A percentile compares a stretch with the other conserved stretches of the same genome.
Evolutionary conservation across 129 eudicot species (phyloP).

Genomic region (Mikania micrantha): DNA sequence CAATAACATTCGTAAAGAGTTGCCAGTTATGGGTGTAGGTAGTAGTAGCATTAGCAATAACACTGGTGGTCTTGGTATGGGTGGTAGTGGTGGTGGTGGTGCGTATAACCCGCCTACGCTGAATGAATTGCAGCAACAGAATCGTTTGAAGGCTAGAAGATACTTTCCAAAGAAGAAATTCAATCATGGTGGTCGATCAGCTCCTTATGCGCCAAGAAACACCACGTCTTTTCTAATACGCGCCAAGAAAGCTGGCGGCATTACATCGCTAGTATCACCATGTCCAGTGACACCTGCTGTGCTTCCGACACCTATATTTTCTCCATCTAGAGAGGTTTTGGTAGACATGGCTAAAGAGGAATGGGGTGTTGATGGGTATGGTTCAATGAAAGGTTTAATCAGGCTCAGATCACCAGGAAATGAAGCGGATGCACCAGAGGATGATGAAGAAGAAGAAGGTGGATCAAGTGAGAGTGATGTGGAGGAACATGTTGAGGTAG

Average conservation of each 20-base stretch:
- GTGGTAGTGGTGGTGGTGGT: slow-evolving; percentile 26
- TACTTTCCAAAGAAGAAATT: slow-evolving; percentile 63
- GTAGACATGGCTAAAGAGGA: slow-evolving; percentile 80
- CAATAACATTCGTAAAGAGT: slow-evolving; percentile 29
- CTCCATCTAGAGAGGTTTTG: slow-evolving; percentile 37
- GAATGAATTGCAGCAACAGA: slow-evolving; percentile 68
- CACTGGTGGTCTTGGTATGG: slow-evolving; percentile 21
- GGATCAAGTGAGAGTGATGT: slow-evolving; percentile 86
- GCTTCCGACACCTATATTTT: slow-evolving; percentile 74
- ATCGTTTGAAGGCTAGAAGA: slow-evolving; percentile 62
- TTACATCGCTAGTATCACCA: slow-evolving; percentile 72
- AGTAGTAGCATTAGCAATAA: slow-evolving; percentile 10
- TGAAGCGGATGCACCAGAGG: slow-evolving; percentile 47
- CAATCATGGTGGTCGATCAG: slow-evolving; percentile 41
- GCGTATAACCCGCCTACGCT: slow-evolving; percentile 65
- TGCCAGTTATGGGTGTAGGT: slow-evolving; percentile 3
- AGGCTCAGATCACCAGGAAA: slow-evolving; percentile 66
- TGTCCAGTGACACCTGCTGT: slow-evolving; percentile 83
- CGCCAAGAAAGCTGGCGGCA: slow-evolving; percentile 87
- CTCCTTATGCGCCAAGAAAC: slow-evolving; percentile 83
- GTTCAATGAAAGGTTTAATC: slow-evolving; percentile 43
- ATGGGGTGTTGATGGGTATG: slow-evolving; percentile 68
- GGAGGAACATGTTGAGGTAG: slow-evolving; percentile 88
- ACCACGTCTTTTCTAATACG: slow-evolving; percentile 74
- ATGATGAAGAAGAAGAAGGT: slow-evolving; percentile 70